phyloP scores from a whole-genome alignment of 305 asterid species.

The Stenogyne calaminthoides region DNA sequence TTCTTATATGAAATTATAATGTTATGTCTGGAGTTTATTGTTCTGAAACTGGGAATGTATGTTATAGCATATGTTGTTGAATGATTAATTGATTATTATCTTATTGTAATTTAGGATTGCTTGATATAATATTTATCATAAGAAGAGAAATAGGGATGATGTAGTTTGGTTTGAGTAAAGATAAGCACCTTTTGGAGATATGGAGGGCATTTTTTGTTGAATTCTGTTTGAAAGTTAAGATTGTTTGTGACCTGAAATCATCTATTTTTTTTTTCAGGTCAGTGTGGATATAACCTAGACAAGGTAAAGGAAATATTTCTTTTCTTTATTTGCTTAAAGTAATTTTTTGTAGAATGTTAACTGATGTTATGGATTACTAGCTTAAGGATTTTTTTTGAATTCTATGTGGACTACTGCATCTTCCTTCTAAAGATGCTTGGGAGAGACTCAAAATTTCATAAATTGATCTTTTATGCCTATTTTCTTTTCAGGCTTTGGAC shows the following conservation, averaged over 20 bases:
- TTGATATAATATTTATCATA: not conserved
- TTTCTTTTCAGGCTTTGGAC: slow-evolving; percentile 68
- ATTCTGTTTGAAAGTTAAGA: slow-evolving; percentile 30
- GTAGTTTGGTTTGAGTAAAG: slow-evolving; percentile 14
- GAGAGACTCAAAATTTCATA: not conserved
- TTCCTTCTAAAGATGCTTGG: slow-evolving; percentile 17
- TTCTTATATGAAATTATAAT: not conserved
- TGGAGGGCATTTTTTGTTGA: not conserved
- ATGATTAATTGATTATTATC: not conserved
- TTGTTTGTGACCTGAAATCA: slow-evolving; percentile 29
- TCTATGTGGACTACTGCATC: not conserved
- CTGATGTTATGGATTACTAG: not conserved
- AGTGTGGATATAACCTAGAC: slow-evolving; percentile 77
- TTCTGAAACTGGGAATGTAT: slow-evolving; percentile 4
- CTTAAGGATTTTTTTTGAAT: not conserved
- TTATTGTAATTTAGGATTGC: slow-evolving; percentile 5
- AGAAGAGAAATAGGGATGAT: not conserved
- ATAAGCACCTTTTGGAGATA: not conserved
- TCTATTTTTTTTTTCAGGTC: slow-evolving; percentile 64
- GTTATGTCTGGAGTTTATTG: not conserved
- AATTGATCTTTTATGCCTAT: slow-evolving; percentile 3
- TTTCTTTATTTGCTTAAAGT: slow-evolving; percentile 19
- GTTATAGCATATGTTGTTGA: not conserved
- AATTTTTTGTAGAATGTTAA: slow-evolving; percentile 8
- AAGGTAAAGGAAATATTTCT: slow-evolving; percentile 52